Evolutionary conservation across 495 filamentous ascomycete genomes (phyloP).

Genomic region (Evansstolkia leycettana): DNA sequence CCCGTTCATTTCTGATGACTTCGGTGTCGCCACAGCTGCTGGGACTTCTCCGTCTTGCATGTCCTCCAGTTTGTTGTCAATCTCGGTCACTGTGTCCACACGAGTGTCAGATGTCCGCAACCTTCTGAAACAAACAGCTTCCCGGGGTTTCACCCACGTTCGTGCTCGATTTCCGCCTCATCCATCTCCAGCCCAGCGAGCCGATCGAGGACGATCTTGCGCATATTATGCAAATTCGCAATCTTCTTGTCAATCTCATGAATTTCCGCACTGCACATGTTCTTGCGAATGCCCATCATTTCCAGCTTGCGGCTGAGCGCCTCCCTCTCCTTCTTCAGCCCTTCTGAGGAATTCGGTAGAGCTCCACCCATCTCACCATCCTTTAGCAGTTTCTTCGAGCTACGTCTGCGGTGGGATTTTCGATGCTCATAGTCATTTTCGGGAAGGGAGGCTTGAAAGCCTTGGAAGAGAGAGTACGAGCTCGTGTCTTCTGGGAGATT

Average conservation of each 20-base stretch:
- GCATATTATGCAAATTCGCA: constrained; percentile 84
- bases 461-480: constrained; percentile 87
- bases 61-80: constrained; percentile 80
- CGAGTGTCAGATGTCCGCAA: constrained; percentile 9
- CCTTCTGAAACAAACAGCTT: not conserved
- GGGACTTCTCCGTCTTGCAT: constrained; percentile 61
- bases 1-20: constrained; percentile 43
- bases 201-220: constrained; percentile 82
- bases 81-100: constrained; percentile 49
- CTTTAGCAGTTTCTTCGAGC: constrained; percentile 63
- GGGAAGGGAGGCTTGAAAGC: constrained; percentile 83
- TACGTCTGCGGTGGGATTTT: constrained; percentile 51
- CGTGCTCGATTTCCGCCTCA: constrained; percentile 79
- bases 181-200: constrained; percentile 85
- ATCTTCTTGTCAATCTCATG: constrained; percentile 96
- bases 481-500: constrained; percentile 80
- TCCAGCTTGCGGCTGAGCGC: constrained; percentile 71
- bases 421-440: constrained; percentile 55
- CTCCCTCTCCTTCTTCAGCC: constrained; percentile 65
- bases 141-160: constrained; percentile 42
- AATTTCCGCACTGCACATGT: constrained; percentile 95
- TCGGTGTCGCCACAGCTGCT: constrained; percentile 42
- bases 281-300: constrained; percentile 86
- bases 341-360: constrained; percentile 50
- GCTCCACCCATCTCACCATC: constrained; percentile 40